Conservation (phyloP, 495 filamentous ascomycete genomes). For the Neurospora discreta region DNA sequence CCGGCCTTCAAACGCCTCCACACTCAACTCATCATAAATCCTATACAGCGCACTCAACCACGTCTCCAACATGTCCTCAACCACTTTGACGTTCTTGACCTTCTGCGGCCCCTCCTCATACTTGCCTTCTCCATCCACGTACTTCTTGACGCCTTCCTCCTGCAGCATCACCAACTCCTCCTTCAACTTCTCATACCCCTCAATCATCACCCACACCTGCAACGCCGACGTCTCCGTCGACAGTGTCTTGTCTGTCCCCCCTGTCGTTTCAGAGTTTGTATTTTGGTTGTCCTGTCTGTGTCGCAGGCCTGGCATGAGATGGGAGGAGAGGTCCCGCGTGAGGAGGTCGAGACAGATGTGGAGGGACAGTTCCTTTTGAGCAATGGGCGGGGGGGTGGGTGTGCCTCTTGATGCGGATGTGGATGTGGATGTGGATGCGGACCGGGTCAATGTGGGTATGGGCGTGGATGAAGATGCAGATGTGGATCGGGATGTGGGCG, state of each 20-base stretch:
- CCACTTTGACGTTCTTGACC: neutral
- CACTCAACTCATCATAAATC: conserved; percentile 23
- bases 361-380: neutral
- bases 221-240: conserved; percentile 37
- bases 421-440: too few relatives aligned
- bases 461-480: too few relatives aligned
- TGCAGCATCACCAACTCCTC: conserved; percentile 23
- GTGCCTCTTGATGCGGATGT: neutral
- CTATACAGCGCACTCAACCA: conserved; percentile 33
- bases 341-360: conserved; percentile 33
- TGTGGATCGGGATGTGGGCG: too few relatives aligned
- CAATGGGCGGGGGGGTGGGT: neutral
- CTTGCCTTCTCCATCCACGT: neutral
- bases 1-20: neutral
- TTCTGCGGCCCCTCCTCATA: neutral
- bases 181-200: conserved; percentile 35
- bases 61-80: conserved; percentile 29
- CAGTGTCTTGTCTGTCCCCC: conserved; percentile 7
- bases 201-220: conserved; percentile 45
- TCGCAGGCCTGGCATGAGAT: neutral
- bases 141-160: too few relatives aligned
- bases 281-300: neutral
- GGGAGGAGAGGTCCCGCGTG: conserved; percentile 30
- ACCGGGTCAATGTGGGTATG: neutral
- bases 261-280: too few relatives aligned